Evolutionary conservation across 352 stramenopile genomes (phyloP).

Genomic region (Saprolegnia parasitica): DNA sequence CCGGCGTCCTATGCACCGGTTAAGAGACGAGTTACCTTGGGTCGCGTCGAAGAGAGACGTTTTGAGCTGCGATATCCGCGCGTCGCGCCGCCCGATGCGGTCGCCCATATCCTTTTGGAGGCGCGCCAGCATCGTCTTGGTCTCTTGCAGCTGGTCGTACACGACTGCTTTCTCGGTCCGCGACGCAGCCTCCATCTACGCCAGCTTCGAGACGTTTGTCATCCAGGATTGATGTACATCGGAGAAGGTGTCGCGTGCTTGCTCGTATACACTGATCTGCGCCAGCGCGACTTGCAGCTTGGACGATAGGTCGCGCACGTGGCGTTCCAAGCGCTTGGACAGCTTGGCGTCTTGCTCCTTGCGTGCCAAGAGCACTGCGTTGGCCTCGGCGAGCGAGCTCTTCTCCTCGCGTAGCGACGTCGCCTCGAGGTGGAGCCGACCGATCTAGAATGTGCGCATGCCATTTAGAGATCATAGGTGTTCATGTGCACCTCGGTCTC

Average conservation of each 20-base stretch:
- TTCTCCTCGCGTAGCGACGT: background rate
- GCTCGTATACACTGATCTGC: constrained; percentile 3
- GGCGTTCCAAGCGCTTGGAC: background rate
- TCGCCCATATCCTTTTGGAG: constrained; percentile 22
- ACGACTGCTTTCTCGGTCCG: constrained; percentile 16
- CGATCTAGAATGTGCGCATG: background rate
- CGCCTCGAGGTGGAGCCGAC: background rate
- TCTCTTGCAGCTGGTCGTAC: constrained; percentile 21
- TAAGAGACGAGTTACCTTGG: constrained; percentile 5
- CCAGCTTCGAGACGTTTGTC: background rate
- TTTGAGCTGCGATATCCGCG: constrained; percentile 24
- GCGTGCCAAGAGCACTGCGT: background rate
- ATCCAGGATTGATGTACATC: constrained; percentile 1
- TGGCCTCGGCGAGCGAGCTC: background rate
- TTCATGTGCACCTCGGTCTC: constrained; percentile 1
- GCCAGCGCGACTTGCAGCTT: background rate
- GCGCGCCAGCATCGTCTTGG: constrained; percentile 21
- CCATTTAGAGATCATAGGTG: background rate
- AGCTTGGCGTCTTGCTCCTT: constrained; percentile 15
- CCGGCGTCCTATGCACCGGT: background rate
- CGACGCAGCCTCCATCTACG: constrained; percentile 14
- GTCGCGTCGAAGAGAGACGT: constrained; percentile 17
- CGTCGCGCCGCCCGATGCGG: constrained; percentile 20
- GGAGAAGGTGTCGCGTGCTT: background rate
- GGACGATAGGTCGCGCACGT: background rate